Conservation (phyloP, 2,329 filamentous ascomycete species). For the Hypoxylon sp. region DNA sequence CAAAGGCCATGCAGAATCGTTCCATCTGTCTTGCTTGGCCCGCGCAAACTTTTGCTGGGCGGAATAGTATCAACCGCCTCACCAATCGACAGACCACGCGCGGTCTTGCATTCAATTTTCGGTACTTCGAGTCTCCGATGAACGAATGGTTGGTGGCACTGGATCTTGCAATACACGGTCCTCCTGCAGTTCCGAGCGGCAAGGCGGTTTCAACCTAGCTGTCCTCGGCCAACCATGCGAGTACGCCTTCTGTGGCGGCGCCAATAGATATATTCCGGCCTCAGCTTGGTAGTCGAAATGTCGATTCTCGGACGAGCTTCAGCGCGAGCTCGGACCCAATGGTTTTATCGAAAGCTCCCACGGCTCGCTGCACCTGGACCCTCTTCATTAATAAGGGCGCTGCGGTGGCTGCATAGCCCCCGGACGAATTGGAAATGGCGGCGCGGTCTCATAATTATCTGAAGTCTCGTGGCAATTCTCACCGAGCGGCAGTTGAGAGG, state of each 20-base stretch:
- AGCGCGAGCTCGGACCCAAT: slow-evolving; percentile 16
- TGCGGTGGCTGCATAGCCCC: slow-evolving; percentile 12
- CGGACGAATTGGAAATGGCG: slow-evolving; percentile 20
- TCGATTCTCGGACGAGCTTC: slow-evolving; percentile 12
- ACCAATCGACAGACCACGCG: slow-evolving; percentile 12
- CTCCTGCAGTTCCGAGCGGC: slow-evolving; percentile 22
- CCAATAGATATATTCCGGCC: slow-evolving; percentile 26
- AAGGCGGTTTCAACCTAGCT: slow-evolving; percentile 13
- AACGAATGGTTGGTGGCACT: slow-evolving; percentile 17
- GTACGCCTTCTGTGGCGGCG: slow-evolving; percentile 11
- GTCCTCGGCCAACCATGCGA: slow-evolving; percentile 21
- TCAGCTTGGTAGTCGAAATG: slow-evolving; percentile 25
- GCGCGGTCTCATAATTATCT: slow-evolving; percentile 16
- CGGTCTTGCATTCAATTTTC: slow-evolving; percentile 12
- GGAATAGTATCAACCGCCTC: slow-evolving; percentile 9
- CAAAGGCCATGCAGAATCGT: slow-evolving; percentile 9
- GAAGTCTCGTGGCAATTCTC: slow-evolving; percentile 20
- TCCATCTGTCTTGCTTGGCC: slow-evolving; percentile 22
- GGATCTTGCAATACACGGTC: slow-evolving; percentile 23
- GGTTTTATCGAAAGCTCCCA: slow-evolving; percentile 12
- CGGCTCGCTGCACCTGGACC: slow-evolving; percentile 16
- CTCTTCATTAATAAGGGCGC: slow-evolving; percentile 12
- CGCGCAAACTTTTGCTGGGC: slow-evolving; percentile 28
- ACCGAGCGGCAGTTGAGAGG: slow-evolving; percentile 38
- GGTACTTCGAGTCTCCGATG: slow-evolving; percentile 25